Evolutionary conservation across 495 filamentous ascomycete species (phyloP).

Genomic region (Cercophora samala): DNA sequence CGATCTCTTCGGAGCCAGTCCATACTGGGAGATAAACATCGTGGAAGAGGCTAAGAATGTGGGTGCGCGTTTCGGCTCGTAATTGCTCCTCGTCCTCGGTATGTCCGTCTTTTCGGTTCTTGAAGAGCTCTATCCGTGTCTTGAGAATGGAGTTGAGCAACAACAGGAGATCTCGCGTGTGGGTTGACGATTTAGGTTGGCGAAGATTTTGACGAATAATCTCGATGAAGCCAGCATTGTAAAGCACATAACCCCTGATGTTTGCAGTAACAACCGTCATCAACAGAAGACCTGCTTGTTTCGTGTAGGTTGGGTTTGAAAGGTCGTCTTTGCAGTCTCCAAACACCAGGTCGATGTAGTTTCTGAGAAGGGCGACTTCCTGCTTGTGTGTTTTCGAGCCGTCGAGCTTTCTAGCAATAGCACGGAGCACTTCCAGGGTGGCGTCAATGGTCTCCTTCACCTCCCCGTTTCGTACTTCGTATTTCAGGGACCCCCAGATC

Average conservation of each 20-base stretch:
- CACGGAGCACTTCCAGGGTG: constrained; percentile 45
- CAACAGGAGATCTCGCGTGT: constrained; percentile 42
- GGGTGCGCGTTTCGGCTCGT: constrained; percentile 17
- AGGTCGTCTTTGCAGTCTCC: constrained; percentile 45
- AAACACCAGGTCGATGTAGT: constrained; percentile 39
- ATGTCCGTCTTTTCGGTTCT: constrained; percentile 23
- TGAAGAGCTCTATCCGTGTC: constrained; percentile 34
- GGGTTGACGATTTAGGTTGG: constrained; percentile 39
- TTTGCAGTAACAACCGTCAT: constrained; percentile 40
- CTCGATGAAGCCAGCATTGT: constrained; percentile 35
- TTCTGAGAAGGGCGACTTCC: constrained; percentile 31
- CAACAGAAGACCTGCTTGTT: constrained; percentile 46
- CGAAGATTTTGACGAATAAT: constrained; percentile 39
- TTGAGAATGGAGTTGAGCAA: constrained; percentile 42
- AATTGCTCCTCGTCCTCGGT: constrained; percentile 27
- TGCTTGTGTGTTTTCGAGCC: constrained; percentile 34
- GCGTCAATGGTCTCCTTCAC: constrained; percentile 48
- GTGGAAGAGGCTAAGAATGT: constrained; percentile 33
- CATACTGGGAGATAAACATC: constrained; percentile 42
- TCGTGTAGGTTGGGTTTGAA: constrained; percentile 43
- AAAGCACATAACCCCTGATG: constrained; percentile 32
- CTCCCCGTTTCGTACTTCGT: constrained; percentile 56
- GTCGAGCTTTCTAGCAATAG: constrained; percentile 40
- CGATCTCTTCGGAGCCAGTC: constrained; percentile 33
- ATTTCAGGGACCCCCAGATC: constrained; percentile 55